Conservation (phyloP, 2,329 filamentous ascomycete genomes). For the Hypoxylon sp. region DNA sequence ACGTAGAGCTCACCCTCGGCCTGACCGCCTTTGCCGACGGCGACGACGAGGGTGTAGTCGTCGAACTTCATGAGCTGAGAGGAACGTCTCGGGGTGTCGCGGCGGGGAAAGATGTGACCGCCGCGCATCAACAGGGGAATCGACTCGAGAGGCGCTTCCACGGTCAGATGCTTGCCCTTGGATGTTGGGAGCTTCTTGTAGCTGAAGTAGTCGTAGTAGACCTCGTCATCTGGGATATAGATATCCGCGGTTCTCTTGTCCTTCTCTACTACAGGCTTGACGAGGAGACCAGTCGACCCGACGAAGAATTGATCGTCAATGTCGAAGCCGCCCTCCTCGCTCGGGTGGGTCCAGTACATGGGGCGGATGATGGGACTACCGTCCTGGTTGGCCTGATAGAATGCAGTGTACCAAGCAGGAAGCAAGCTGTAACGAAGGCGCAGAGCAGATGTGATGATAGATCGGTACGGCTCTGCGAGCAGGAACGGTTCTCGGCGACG, state of each 20-base stretch:
- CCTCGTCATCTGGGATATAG: constrained; percentile 88
- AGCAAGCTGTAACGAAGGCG: constrained; percentile 89
- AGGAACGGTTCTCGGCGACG: constrained; percentile 95
- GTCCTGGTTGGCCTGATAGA: constrained; percentile 85
- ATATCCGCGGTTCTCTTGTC: constrained; percentile 79
- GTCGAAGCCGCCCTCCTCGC: constrained; percentile 85
- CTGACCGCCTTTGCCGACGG: constrained; percentile 72
- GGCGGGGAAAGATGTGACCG: constrained; percentile 90
- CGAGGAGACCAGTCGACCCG: constrained; percentile 88
- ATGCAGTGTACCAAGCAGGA: constrained; percentile 96
- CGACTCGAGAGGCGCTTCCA: constrained; percentile 84
- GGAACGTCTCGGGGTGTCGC: constrained; percentile 87
- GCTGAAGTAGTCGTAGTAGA: constrained; percentile 96
- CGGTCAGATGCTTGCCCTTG: constrained; percentile 74
- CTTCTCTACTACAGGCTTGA: constrained; percentile 87
- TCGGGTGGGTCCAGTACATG: constrained; percentile 92
- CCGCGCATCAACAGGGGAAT: constrained; percentile 93
- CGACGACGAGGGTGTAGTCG: constrained; percentile 90
- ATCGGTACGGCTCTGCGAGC: constrained; percentile 82
- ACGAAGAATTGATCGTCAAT: constrained; percentile 96
- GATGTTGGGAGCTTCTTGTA: constrained; percentile 78
- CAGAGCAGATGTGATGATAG: constrained; percentile 87
- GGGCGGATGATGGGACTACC: constrained; percentile 90
- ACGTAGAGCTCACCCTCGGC: constrained; percentile 88
- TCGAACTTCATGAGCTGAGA: constrained; percentile 92